Conservation (phyloP, 2,329 filamentous ascomycete species). For the Neoarthrinium moseri region DNA sequence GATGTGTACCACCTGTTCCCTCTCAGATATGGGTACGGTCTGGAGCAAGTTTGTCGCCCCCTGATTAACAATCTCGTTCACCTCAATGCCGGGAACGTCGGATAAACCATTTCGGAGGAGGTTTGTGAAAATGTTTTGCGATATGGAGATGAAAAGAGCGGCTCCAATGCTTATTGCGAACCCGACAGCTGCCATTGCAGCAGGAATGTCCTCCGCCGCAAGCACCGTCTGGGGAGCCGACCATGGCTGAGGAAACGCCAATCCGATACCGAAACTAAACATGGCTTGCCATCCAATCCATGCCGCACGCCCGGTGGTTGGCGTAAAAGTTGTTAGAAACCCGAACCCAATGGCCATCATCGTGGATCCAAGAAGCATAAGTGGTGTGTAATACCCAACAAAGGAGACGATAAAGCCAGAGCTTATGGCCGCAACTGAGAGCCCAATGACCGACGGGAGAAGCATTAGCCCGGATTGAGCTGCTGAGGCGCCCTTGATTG, state of each 20-base stretch:
- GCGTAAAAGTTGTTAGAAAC: background rate
- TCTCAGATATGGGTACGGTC: background rate
- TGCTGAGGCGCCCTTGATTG: conserved; percentile 25
- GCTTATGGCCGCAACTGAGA: conserved; percentile 21
- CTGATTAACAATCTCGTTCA: too few relatives aligned
- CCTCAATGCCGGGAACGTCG: too few relatives aligned
- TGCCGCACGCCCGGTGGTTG: background rate
- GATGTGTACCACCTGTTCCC: background rate
- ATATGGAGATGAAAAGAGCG: too few relatives aligned
- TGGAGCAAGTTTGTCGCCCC: background rate
- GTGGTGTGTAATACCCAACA: conserved; percentile 22
- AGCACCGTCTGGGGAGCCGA: too few relatives aligned
- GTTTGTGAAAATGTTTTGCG: too few relatives aligned
- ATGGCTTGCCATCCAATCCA: too few relatives aligned
- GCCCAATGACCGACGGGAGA: conserved; percentile 23
- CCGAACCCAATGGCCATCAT: background rate
- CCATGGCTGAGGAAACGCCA: background rate
- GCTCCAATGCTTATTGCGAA: too few relatives aligned
- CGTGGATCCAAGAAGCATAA: background rate
- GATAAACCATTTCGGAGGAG: too few relatives aligned
- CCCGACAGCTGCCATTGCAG: too few relatives aligned
- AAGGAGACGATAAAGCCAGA: conserved; percentile 21
- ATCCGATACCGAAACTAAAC: background rate
- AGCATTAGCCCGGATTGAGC: conserved; percentile 22
- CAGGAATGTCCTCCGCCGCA: too few relatives aligned